These are phyloP conservation scores for Meripilus lineatus DNA, from an alignment of 1,284 basidiomycete genomes.

Conservation along the genomic window DNA sequence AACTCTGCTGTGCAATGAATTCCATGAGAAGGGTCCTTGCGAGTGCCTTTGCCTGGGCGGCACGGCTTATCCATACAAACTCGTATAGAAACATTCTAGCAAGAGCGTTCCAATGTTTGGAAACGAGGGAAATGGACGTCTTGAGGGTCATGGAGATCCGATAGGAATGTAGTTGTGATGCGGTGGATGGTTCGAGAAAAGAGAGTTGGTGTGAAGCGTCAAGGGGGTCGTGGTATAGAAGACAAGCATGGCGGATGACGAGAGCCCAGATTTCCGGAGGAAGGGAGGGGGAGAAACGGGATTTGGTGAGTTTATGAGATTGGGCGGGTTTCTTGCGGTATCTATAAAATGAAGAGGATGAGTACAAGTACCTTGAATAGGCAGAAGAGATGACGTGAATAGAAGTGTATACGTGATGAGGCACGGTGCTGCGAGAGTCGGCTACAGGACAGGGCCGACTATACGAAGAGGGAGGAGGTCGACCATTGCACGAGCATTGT, in stretches of 20 bases:
- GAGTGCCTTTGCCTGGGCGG: conserved; percentile 51
- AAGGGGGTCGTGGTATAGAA: conserved; percentile 38
- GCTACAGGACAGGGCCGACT: too few species aligned
- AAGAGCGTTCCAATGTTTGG: conserved; percentile 47
- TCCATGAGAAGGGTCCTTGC: conserved; percentile 50
- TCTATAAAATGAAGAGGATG: too few species aligned
- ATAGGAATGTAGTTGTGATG: conserved; percentile 39
- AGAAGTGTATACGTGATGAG: too few species aligned
- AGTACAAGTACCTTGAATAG: too few species aligned
- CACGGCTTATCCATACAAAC: conserved; percentile 61
- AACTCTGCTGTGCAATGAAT: conserved; percentile 25
- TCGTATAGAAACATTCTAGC: conserved; percentile 55
- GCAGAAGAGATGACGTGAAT: too few species aligned
- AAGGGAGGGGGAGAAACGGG: too few species aligned
- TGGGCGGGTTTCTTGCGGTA: too few species aligned
- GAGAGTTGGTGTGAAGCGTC: conserved; percentile 45
- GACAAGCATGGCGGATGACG: conserved; percentile 48
- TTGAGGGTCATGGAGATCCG: conserved; percentile 44
- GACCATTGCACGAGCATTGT: too few species aligned
- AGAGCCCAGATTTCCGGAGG: conserved; percentile 59
- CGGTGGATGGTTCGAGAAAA: conserved; percentile 38
- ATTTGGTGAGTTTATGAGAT: too few species aligned
- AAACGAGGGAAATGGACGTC: conserved; percentile 47
- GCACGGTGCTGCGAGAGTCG: too few species aligned
- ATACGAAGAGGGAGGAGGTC: too few species aligned